These are phyloP conservation scores for Ophiosphaerella narmari DNA, from an alignment of 2,329 filamentous ascomycete species.

Conservation along the genomic window DNA sequence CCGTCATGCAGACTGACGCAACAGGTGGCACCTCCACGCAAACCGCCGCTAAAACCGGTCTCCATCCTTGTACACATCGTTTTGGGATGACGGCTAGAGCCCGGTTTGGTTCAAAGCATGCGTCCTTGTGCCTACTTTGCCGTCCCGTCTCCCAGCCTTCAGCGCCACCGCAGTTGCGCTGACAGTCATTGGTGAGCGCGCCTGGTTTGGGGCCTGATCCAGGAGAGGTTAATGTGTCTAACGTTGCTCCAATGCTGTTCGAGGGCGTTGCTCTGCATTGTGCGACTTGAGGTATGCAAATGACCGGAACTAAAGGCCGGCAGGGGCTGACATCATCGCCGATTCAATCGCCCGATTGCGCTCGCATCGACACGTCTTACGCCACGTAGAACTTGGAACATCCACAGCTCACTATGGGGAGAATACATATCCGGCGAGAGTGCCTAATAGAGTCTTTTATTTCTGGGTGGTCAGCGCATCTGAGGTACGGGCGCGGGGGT, in stretches of 20 bases:
- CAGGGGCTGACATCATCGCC: neutral
- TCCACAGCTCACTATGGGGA: no score
- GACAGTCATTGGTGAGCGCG: constrained; percentile 5
- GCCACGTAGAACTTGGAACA: no score
- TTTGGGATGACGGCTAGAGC: constrained; percentile 6
- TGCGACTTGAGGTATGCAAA: neutral
- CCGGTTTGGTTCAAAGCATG: neutral
- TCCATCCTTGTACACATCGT: constrained; percentile 30
- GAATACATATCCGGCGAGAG: no score
- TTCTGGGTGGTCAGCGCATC: no score
- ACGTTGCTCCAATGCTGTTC: neutral
- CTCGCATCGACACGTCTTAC: neutral
- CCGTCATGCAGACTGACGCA: constrained; percentile 45
- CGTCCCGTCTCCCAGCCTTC: constrained; percentile 1
- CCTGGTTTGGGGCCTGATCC: neutral
- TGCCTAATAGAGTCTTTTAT: no score
- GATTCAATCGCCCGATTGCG: neutral
- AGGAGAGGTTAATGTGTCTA: constrained; percentile 10
- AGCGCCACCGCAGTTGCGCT: neutral
- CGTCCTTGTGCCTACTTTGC: constrained; percentile 1
- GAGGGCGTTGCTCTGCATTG: neutral
- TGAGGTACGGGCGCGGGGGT: no score
- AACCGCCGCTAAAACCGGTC: constrained; percentile 37
- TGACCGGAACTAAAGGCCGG: neutral
- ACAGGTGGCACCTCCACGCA: constrained; percentile 33